A percentile compares a stretch with the other conserved stretches of the same genome.
Evolutionary conservation across 23 red algal genomes (phyloP).

Genomic region (Gracilaria domingensis): DNA sequence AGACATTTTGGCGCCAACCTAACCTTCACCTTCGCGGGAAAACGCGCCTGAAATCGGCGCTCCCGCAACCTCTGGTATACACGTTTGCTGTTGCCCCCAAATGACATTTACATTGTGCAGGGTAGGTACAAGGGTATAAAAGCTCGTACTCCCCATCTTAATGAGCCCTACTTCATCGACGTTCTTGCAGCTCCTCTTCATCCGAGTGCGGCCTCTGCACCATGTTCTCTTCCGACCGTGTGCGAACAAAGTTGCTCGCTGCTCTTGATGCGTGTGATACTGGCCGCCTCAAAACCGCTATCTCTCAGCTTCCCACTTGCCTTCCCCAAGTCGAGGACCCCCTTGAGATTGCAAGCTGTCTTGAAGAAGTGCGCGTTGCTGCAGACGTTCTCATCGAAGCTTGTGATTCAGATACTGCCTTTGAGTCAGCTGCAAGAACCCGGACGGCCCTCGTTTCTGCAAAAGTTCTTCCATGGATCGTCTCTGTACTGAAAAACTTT

Average conservation of each 20-base stretch:
- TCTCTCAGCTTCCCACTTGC: not conserved
- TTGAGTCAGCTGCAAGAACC: not conserved
- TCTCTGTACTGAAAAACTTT: constrained; percentile 13
- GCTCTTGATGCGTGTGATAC: not conserved
- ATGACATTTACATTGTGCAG: not conserved
- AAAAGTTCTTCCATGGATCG: constrained; percentile 19
- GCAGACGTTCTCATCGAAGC: constrained; percentile 44
- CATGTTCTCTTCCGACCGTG: not conserved
- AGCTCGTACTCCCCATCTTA: not conserved
- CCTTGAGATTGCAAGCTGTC: constrained; percentile 4
- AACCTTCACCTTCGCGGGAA: constrained; percentile 5
- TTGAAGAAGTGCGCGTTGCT: constrained; percentile 28
- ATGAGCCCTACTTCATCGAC: not conserved
- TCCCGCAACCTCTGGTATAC: not conserved
- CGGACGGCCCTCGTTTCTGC: constrained; percentile 37
- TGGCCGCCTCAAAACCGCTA: not conserved
- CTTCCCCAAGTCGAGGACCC: constrained; percentile 13
- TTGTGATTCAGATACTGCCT: constrained; percentile 11
- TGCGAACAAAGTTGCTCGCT: not conserved
- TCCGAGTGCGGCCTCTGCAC: not conserved
- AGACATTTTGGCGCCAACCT: not conserved
- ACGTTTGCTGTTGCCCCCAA: constrained; percentile 14
- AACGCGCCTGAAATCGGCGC: not conserved
- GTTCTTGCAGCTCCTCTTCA: not conserved
- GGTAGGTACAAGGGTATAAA: not conserved